Conservation (phyloP, 148 eudicot genomes). For the Fallopia convolvulus region DNA sequence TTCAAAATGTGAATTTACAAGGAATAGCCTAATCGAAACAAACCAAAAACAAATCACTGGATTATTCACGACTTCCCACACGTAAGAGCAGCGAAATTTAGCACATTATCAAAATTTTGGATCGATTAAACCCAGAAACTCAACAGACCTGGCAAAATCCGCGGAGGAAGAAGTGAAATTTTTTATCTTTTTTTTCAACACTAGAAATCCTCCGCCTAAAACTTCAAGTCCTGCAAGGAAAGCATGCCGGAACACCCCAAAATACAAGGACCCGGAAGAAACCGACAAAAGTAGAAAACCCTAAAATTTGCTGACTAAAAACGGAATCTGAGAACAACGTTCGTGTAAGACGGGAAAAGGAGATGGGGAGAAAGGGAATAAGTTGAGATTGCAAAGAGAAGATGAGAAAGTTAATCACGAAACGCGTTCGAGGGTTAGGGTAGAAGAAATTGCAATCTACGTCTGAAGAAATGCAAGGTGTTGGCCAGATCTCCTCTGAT, state of each 20-base stretch:
- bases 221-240: neutral
- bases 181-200: neutral
- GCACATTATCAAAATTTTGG: neutral
- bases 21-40: neutral
- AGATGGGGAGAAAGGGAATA: neutral
- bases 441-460: slow-evolving; percentile 11
- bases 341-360: neutral
- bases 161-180: neutral
- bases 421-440: slow-evolving; percentile 5
- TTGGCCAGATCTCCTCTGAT: slow-evolving; percentile 4
- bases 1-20: neutral
- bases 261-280: neutral
- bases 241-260: neutral
- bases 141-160: slow-evolving; percentile 5
- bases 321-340: neutral
- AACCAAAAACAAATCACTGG: neutral
- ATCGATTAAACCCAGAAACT: neutral
- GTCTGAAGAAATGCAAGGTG: neutral
- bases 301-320: neutral
- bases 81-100: neutral
- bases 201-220: neutral
- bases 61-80: neutral
- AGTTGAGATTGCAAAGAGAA: slow-evolving; percentile 7
- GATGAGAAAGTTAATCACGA: neutral
- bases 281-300: slow-evolving; percentile 5